Evolutionary conservation across 352 stramenopile species (phyloP), one percentile per base, ranked within the genome.

Genomic region (Sclerospora graminicola): DNA sequence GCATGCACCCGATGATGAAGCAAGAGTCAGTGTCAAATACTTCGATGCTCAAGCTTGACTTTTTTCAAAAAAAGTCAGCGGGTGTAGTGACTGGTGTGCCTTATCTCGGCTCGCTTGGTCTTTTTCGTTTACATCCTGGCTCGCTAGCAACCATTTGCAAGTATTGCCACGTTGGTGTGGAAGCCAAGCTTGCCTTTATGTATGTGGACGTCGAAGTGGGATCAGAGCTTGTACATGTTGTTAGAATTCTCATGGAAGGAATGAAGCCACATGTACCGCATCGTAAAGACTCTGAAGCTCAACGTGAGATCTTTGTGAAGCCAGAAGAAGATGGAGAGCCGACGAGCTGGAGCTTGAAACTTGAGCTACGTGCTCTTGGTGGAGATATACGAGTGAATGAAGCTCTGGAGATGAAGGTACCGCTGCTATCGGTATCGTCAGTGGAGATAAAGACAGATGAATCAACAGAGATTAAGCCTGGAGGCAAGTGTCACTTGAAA

Each of bases 31-130:
- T 47, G 38, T 5, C 18, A 7, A 19, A 5, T 34, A n/a, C 30
- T 38, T 32, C 46, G 14, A 31, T 68, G 24, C 30, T 62, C 13
- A 60, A 57, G 35, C 23, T 54, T 35, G 42, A 30, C 11, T 30
- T 64, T 41, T 37, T 14, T 9, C 46, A 68, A 51, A 45, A 64
- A 38, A 68, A 68, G 19, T 50, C 59, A 14, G 26, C 48, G 14
- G 59, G 59, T 38, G 14, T 41, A 26, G 20, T 68, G 26, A 34
- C 32, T 18, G 28, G 8, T 47, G 45, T 59, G 6, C 54, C 59
- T 13, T 16, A 62, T n/a, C 15, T 59, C 10, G 20, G 28, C 19
- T 53, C 46, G n/a, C 20, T 64, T 27, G 20, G 24, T n/a, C 19
- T 61, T 11, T 62, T 68, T 42, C 43, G 42, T 9, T 21, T 64